Percentiles rank a stretch among this genome's conserved stretches.
Conservation (phyloP, 192 early-diverging fungal genomes). For the Linderina pennispora region DNA sequence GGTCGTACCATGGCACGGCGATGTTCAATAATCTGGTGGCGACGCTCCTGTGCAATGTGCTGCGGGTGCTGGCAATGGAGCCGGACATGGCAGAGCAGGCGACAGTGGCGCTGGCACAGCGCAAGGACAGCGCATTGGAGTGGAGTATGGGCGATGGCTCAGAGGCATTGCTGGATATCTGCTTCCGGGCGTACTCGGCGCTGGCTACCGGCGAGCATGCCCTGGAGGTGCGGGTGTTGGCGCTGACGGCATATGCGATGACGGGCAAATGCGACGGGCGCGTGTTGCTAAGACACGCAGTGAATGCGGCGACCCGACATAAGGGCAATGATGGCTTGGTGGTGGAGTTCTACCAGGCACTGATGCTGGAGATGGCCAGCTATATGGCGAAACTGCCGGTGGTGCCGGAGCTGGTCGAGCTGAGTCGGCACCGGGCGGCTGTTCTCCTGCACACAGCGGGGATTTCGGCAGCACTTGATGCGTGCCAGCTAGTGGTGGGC, state of each 20-base stretch:
- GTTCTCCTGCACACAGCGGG: not conserved
- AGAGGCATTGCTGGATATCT: conserved; percentile 18
- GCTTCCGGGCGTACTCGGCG: conserved; percentile 40
- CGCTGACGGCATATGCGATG: conserved; percentile 17
- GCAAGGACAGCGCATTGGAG: conserved; percentile 19
- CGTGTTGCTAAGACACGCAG: conserved; percentile 28
- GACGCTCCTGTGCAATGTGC: conserved; percentile 30
- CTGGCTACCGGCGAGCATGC: conserved; percentile 4
- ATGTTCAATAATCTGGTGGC: conserved; percentile 27
- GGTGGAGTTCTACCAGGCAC: not conserved
- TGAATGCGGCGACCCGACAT: conserved; percentile 2
- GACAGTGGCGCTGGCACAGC: conserved; percentile 1
- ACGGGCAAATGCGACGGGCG: conserved; percentile 24
- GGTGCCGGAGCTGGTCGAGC: conserved; percentile 35
- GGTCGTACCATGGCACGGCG: conserved; percentile 10
- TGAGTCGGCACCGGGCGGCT: conserved; percentile 9
- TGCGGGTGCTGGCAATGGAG: conserved; percentile 32
- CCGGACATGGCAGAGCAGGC: no score
- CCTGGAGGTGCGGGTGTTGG: conserved; percentile 19
- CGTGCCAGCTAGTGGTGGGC: conserved; percentile 2
- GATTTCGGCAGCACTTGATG: conserved; percentile 1
- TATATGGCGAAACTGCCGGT: no score
- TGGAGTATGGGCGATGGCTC: conserved; percentile 16
- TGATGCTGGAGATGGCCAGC: not conserved
- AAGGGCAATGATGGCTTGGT: no score